Evolutionary conservation across 1,284 basidiomycete genomes (phyloP).

Genomic region (Melampsora americana): DNA sequence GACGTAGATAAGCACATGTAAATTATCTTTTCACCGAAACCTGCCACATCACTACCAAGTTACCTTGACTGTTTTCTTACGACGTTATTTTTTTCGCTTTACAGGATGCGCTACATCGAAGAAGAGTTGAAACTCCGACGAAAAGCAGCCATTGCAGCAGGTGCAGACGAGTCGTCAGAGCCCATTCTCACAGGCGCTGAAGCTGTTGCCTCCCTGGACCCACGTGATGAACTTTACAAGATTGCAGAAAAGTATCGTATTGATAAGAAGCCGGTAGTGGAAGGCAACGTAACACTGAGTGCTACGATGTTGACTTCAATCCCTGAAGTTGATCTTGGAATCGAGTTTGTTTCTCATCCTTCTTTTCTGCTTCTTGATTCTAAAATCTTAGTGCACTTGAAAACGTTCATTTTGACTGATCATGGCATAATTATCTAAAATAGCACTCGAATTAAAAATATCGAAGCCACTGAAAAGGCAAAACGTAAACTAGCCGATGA

Average conservation of each 20-base stretch:
- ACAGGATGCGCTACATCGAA: conserved; percentile 96
- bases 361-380: not conserved
- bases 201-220: conserved; percentile 58
- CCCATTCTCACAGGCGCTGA: conserved; percentile 51
- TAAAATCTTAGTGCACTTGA: conserved; percentile 7
- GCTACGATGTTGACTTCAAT: conserved; percentile 89
- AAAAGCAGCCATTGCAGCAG: conserved; percentile 56
- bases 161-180: conserved; percentile 56
- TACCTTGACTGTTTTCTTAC: not conserved
- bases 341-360: conserved; percentile 69
- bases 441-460: conserved; percentile 84
- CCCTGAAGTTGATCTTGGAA: conserved; percentile 93
- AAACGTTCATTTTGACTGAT: conserved; percentile 8
- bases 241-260: conserved; percentile 66
- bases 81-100: not conserved
- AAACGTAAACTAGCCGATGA: conserved; percentile 77
- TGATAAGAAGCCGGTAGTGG: conserved; percentile 58
- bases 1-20: conserved; percentile 98
- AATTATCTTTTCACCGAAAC: conserved; percentile 51
- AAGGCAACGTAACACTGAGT: conserved; percentile 87
- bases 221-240: conserved; percentile 75
- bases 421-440: not conserved
- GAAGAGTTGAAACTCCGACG: conserved; percentile 79
- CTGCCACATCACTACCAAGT: too few species aligned
- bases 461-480: conserved; percentile 93